phyloP scores from a whole-genome alignment of 805 yeast species.

The Saturnispora quitensis region DNA sequence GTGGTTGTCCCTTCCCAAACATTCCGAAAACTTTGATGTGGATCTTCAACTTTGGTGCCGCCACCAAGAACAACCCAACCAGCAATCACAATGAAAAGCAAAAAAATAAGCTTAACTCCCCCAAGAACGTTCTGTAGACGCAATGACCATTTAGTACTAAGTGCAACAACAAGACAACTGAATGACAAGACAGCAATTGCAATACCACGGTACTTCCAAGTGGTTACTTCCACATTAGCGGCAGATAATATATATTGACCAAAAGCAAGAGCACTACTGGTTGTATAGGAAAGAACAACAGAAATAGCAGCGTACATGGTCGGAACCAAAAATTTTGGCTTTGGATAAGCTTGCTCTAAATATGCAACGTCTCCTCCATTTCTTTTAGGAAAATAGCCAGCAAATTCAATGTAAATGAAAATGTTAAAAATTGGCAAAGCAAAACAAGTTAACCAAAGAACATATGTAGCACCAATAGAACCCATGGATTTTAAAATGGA shows the following conservation, averaged over 20 bases:
- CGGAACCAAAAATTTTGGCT: constrained; percentile 61
- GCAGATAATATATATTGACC: constrained; percentile 73
- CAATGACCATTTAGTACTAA: constrained; percentile 57
- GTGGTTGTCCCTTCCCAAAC: constrained; percentile 34
- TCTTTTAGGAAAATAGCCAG: constrained; percentile 38
- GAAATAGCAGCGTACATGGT: constrained; percentile 61
- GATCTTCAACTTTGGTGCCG: constrained; percentile 33
- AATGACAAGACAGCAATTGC: constrained; percentile 69
- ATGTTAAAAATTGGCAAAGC: constrained; percentile 31
- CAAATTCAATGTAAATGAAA: constrained; percentile 33
- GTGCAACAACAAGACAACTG: constrained; percentile 54
- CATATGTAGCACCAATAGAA: constrained; percentile 35
- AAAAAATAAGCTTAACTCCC: constrained; percentile 61
- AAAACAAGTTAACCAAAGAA: constrained; percentile 36
- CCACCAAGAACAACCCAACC: constrained; percentile 84
- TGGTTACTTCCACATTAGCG: constrained; percentile 54
- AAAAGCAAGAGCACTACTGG: constrained; percentile 72
- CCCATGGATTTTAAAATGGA: constrained; percentile 41
- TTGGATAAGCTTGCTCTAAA: constrained; percentile 58
- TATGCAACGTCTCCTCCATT: constrained; percentile 86
- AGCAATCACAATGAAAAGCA: constrained; percentile 58
- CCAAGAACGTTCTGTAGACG: constrained; percentile 60
- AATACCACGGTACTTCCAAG: constrained; percentile 72
- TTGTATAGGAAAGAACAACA: constrained; percentile 76
- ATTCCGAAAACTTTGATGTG: constrained; percentile 26